Conservation (phyloP, 352 stramenopile genomes). For the Blastocystis sp. region DNA sequence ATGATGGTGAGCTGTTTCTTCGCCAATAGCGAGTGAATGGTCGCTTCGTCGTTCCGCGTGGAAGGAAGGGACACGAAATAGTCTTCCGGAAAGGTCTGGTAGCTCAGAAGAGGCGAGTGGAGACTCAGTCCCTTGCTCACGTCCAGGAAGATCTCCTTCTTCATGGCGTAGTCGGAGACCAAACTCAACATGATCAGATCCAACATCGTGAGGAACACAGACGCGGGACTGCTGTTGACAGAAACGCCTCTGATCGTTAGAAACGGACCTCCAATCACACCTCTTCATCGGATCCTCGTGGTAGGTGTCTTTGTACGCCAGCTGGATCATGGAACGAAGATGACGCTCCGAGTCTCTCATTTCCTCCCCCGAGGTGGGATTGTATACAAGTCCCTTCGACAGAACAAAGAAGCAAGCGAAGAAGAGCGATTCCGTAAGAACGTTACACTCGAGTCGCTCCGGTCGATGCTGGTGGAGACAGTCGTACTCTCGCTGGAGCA, state of each 20-base stretch:
- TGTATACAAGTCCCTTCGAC: neutral
- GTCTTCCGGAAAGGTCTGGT: neutral
- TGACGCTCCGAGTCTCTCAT: neutral
- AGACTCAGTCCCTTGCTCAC: neutral
- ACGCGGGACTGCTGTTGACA: neutral
- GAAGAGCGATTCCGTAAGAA: constrained; percentile 43
- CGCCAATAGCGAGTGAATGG: neutral
- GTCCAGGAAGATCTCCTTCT: constrained; percentile 9
- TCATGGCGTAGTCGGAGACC: constrained; percentile 9
- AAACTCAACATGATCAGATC: constrained; percentile 1
- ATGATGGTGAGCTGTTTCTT: neutral
- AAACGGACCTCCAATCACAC: neutral
- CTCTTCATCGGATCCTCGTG: neutral
- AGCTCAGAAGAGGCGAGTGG: neutral
- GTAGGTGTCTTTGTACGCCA: constrained; percentile 25
- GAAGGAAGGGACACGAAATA: constrained; percentile 35
- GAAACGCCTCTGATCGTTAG: constrained; percentile 9
- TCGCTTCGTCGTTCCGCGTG: neutral
- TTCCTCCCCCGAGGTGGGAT: neutral
- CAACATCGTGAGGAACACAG: neutral
- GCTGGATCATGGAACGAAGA: constrained; percentile 4
- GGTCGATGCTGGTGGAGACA: neutral
- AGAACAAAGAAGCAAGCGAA: constrained; percentile 48
- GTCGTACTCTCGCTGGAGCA: constrained; percentile 39
- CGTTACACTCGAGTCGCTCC: neutral